These are phyloP conservation scores for Gossypium turneri DNA, from an alignment of 345 rosid genomes.

Conservation along the genomic window DNA sequence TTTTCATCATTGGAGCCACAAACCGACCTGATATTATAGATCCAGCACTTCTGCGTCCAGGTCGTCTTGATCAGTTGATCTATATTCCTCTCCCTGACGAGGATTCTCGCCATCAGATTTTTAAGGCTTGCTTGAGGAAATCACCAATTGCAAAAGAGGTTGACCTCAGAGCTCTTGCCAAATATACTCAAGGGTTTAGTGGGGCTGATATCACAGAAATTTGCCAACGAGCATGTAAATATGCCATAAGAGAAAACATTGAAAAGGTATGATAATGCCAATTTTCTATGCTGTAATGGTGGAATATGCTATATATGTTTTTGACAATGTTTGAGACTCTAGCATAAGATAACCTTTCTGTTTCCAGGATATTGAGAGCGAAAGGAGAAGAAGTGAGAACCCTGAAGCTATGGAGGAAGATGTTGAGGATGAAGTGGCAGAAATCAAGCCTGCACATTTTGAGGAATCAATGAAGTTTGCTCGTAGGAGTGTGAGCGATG, in stretches of 20 bases:
- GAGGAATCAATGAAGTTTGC: too few species aligned
- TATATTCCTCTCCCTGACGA: constrained; percentile 95
- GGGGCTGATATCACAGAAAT: constrained; percentile 97
- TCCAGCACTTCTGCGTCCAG: constrained; percentile 90
- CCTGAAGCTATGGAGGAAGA: constrained; percentile 98
- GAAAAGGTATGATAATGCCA: constrained; percentile 53
- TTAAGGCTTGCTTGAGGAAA: constrained; percentile 85
- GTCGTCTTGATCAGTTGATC: constrained; percentile 88
- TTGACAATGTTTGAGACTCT: not conserved
- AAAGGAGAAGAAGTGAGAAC: constrained; percentile 67
- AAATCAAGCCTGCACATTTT: too few species aligned
- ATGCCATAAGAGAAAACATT: constrained; percentile 88
- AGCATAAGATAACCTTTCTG: not conserved
- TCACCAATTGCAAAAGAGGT: constrained; percentile 85
- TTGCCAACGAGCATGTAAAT: constrained; percentile 91
- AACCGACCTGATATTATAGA: constrained; percentile 93
- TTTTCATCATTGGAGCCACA: constrained; percentile 91
- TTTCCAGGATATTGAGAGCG: constrained; percentile 84
- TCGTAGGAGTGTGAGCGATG: too few species aligned
- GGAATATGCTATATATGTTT: too few species aligned
- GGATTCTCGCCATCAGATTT: constrained; percentile 76
- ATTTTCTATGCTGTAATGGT: not conserved
- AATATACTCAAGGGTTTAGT: constrained; percentile 85
- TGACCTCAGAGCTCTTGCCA: constrained; percentile 81
- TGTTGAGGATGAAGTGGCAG: constrained; percentile 61